Evolutionary conservation across 495 filamentous ascomycete genomes (phyloP).

Genomic region (Podospora didyma): DNA sequence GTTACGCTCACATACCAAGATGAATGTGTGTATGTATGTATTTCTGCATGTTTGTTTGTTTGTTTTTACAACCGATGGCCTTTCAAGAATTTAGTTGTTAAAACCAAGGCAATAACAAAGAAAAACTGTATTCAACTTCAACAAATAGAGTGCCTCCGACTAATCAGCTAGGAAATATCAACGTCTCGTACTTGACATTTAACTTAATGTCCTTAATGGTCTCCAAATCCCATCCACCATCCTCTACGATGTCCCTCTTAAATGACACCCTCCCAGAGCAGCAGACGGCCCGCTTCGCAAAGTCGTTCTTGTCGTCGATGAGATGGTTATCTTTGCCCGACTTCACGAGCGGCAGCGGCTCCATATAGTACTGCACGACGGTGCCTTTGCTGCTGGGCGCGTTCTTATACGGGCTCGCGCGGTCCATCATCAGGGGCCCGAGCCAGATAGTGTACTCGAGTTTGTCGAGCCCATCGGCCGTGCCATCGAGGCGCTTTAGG

Average conservation of each 20-base stretch:
- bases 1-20: too few species aligned
- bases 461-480: not conserved
- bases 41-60: too few species aligned
- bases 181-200: not conserved
- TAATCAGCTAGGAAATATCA: not conserved
- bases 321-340: not conserved
- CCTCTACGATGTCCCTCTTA: not conserved
- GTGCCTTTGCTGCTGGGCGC: not conserved
- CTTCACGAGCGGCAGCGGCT: not conserved
- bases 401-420: not conserved
- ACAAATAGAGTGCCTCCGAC: too few species aligned
- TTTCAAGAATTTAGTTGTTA: too few species aligned
- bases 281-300: not conserved
- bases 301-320: not conserved
- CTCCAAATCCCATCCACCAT: not conserved
- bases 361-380: not conserved
- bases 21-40: too few species aligned
- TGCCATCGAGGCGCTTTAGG: not conserved
- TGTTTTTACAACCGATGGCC: too few species aligned
- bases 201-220: not conserved
- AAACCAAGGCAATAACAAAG: too few species aligned
- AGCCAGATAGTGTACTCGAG: slow-evolving; percentile 1
- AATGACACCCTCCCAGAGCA: not conserved
- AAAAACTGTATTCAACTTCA: too few species aligned
- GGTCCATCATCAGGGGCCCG: not conserved